phyloP scores from a whole-genome alignment of 2,329 filamentous ascomycete species.

The Aureobasidium vineae region DNA sequence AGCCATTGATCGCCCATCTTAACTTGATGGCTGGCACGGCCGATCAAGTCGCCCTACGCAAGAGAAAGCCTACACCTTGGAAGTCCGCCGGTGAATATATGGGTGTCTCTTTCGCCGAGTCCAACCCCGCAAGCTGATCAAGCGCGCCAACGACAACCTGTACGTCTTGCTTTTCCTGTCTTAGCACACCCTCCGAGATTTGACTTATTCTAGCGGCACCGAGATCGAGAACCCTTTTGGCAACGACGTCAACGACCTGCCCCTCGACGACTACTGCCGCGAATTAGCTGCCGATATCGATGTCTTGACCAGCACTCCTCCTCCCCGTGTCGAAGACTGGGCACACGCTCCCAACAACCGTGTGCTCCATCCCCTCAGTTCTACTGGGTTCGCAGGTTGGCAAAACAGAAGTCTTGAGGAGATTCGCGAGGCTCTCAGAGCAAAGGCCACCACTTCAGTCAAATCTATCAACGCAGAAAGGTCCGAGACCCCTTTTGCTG shows the following conservation, averaged over 20 bases:
- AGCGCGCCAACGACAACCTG: conserved; percentile 67
- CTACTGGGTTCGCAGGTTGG: conserved; percentile 44
- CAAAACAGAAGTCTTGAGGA: conserved; percentile 40
- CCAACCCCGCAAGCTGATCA: conserved; percentile 74
- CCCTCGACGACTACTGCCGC: conserved; percentile 72
- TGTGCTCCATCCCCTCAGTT: conserved; percentile 58
- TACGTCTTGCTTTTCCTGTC: no score
- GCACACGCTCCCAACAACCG: conserved; percentile 50
- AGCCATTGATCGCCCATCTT: conserved; percentile 67
- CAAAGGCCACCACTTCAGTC: conserved; percentile 38
- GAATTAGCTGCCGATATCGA: conserved; percentile 73
- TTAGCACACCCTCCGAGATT: no score
- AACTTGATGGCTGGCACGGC: conserved; percentile 67
- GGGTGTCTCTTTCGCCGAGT: conserved; percentile 71
- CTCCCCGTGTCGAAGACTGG: conserved; percentile 55
- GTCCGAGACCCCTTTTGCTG: conserved; percentile 28
- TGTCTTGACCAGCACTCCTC: conserved; percentile 61
- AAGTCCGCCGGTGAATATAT: conserved; percentile 62
- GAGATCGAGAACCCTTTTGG: conserved; percentile 88
- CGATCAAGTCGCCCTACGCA: conserved; percentile 45
- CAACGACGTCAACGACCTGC: conserved; percentile 77
- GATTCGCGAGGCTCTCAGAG: conserved; percentile 46
- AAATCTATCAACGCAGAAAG: conserved; percentile 33
- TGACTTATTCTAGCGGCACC: conserved; percentile 58
- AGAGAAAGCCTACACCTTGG: conserved; percentile 33